A percentile compares a stretch with the other conserved stretches of the same genome.
Conservation (phyloP, 345 rosid species). For the Pistacia vera region DNA sequence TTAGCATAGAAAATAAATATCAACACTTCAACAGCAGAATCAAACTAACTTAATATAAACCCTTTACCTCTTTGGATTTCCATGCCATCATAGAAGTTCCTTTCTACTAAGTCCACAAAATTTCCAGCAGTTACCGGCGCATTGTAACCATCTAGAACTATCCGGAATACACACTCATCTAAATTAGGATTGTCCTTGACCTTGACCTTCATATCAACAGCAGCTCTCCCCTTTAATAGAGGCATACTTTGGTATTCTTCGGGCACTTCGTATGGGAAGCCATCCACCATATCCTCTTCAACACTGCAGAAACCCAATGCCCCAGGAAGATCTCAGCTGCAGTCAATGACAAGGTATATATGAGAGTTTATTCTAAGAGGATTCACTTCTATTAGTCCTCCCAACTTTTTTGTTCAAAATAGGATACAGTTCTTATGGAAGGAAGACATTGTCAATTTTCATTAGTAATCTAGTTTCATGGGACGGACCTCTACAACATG, state of each 20-base stretch:
- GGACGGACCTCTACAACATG: neutral
- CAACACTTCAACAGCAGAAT: conserved; percentile 8
- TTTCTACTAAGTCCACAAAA: conserved; percentile 84
- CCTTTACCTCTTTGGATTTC: conserved; percentile 92
- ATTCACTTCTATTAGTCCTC: conserved; percentile 33
- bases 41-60: neutral
- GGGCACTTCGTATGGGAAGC: conserved; percentile 91
- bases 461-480: neutral
- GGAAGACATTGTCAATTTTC: neutral
- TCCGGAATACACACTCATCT: conserved; percentile 80
- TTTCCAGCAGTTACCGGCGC: conserved; percentile 97
- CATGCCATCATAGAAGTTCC: conserved; percentile 98
- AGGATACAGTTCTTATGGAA: conserved; percentile 6
- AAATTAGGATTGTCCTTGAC: conserved; percentile 93
- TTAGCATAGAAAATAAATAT: neutral
- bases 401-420: conserved; percentile 23
- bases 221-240: conserved; percentile 92
- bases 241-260: conserved; percentile 86
- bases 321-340: conserved; percentile 99
- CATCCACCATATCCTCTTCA: conserved; percentile 99
- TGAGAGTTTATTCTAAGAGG: conserved; percentile 57
- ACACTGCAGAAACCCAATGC: conserved; percentile 99
- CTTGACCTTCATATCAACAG: conserved; percentile 98
- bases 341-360: conserved; percentile 89
- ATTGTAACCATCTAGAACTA: conserved; percentile 93